Base-by-base conservation (phyloP, 306 rosid genomes). In the Datisca glomerata region DNA sequence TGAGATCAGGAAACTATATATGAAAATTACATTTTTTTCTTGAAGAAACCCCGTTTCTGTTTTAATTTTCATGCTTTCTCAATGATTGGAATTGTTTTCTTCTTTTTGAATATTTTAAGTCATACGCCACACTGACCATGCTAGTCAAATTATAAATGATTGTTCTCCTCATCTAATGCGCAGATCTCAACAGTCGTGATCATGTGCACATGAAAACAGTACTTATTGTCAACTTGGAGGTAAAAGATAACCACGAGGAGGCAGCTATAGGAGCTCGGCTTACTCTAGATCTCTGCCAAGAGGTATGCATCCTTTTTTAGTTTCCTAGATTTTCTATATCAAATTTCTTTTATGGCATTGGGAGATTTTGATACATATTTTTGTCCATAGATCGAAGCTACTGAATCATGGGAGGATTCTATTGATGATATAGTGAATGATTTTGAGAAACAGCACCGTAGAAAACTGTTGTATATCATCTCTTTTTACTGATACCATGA, bases 191-290 rank as follows among this genome's bases (percentile, higher is more conserved):
- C 65, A 78, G 56, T 23, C 72, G 98, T 40, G 84, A 84, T 29
- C 93, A 84, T 13, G 67, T 41, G 56, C 68, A 70, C 7, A 41
- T 69, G 85, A 89, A 78, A 76, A 49, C 68, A 42, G 93, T 80
- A 40, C 67, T 89, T 63, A 39, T 89, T 45, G 41, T 89, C 45
- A 89, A 89, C 64, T 77, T 89, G 81, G 97, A 89, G 80, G 97
- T 89, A 24, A 89, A 89, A 64, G 97, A 89, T 74, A 83, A 89
- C 71, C 97, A 89, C 0, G 97, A 83, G 50, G 95, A 89, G 75
- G 97, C 97, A 28, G 93, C 95, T 1, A 45, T 61, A 13, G 97
- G 95, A 66, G 98, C 78, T 19, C 71, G 91, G 45, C 91, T 72
- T 40, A 69, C 93, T 48, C 61, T 68, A 22, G 86, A 89, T 59